Base-by-base conservation (phyloP, 2,329 filamentous ascomycete genomes). In the Diaporthe citri region DNA sequence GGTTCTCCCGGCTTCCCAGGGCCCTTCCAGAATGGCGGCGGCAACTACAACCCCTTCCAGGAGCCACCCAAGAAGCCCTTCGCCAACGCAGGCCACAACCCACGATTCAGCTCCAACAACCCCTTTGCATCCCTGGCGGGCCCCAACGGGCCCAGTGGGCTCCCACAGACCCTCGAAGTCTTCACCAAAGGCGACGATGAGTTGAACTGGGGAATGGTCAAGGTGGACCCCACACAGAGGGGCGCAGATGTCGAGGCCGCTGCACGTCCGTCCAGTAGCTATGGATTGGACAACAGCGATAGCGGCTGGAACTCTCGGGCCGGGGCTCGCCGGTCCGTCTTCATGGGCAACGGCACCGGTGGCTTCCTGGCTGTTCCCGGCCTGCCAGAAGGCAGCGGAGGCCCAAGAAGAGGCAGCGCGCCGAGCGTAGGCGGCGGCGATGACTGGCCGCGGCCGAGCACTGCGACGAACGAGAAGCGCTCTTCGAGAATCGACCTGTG, bases 101-200 rank as follows among this genome's bases (percentile, higher is more conserved):
- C 80, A 17, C 88, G 89, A 9, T 90, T 91, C 82, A 90, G 89
- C 80, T 91, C 89, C 76, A 91, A 91, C 81, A 91, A 91, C 78
- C 89, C 89, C 2, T 91, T 90, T 77, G 88, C 87, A 2, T 80
- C 85, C 1, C 79, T 81, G 34, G 79, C 79, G 12, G 79, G 79
- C 9, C 79, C 81, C 10, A 80, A 82, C 28, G 79, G 84, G 46
- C 77, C 81, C 31, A 78, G 78, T 48, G 84, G 84, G 55, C 84
- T 89, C 8, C 88, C 87, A 10, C 87, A 89, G 74, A 89, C 88
- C 9, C 87, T 92, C 41, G 90, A 91, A 77, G 87, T 92, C 31
- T 92, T 90, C 76, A 90, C 88, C 74, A 91, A 91, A 82, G 87
- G 87, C 76, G 87, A 90, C 71, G 89, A 91, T 78, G 87, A 88